A percentile compares a stretch with the other conserved stretches of the same genome.
Evolutionary conservation across 2,329 filamentous ascomycete species (phyloP).

Genomic region (Verticillium tricorpus): DNA sequence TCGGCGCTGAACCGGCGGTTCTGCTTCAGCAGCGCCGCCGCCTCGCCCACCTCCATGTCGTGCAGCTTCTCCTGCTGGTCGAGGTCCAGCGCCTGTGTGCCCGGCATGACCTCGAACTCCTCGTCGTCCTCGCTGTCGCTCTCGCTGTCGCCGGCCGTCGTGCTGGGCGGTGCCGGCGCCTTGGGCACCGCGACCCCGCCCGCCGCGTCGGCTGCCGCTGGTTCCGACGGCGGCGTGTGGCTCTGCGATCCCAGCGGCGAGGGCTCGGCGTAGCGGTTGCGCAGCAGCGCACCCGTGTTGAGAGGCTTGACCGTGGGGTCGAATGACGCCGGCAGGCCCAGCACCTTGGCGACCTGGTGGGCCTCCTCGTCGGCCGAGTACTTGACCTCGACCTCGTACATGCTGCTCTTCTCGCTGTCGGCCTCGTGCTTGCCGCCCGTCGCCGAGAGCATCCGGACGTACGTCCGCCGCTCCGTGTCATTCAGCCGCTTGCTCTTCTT

Average conservation of each 20-base stretch:
- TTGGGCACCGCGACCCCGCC: neutral
- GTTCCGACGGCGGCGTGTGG: neutral
- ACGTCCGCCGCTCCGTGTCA: slow-evolving; percentile 71
- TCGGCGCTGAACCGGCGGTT: slow-evolving; percentile 23
- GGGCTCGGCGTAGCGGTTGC: slow-evolving; percentile 8
- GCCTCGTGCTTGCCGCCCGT: slow-evolving; percentile 53
- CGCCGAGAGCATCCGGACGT: slow-evolving; percentile 71
- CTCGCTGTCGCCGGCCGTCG: neutral
- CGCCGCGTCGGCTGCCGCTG: neutral
- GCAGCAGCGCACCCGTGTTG: slow-evolving; percentile 23
- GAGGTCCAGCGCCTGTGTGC: slow-evolving; percentile 35
- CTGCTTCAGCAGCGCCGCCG: slow-evolving; percentile 40
- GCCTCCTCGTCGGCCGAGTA: slow-evolving; percentile 59
- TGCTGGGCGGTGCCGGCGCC: slow-evolving; percentile 3
- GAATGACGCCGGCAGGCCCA: slow-evolving; percentile 58
- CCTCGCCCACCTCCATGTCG: slow-evolving; percentile 57
- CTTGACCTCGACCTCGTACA: slow-evolving; percentile 50
- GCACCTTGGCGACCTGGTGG: slow-evolving; percentile 57
- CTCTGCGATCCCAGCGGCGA: slow-evolving; percentile 1
- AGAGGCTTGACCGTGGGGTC: slow-evolving; percentile 60
- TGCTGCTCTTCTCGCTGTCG: slow-evolving; percentile 47
- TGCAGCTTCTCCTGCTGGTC: slow-evolving; percentile 51
- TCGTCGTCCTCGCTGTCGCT: slow-evolving; percentile 21
- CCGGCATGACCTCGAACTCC: slow-evolving; percentile 35
- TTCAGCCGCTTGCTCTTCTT: slow-evolving; percentile 82